Percentiles rank a stretch among this genome's conserved stretches.
These are phyloP conservation scores for Fragaria ananassa DNA, from an alignment of 306 rosid species.

Conservation along the genomic window DNA sequence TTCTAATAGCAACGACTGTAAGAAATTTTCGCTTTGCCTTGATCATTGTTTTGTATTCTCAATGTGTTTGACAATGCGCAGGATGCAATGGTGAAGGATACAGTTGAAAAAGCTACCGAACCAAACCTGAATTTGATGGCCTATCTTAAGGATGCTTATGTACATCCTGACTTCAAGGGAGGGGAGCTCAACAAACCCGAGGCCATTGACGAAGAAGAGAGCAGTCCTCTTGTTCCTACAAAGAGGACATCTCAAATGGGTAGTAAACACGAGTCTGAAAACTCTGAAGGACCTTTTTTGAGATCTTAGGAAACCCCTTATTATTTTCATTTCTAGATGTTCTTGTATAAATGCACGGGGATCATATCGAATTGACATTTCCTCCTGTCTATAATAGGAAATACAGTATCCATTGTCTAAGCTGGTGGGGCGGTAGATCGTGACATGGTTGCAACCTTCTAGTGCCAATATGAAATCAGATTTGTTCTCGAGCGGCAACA, in stretches of 20 bases:
- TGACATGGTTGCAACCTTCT: neutral
- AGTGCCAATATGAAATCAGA: neutral
- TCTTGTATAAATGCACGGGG: slow-evolving; percentile 8
- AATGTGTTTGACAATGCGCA: slow-evolving; percentile 30
- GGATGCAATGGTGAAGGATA: slow-evolving; percentile 96
- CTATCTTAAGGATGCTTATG: slow-evolving; percentile 66
- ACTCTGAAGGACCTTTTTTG: slow-evolving; percentile 13
- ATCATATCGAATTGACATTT: neutral
- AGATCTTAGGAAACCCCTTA: slow-evolving; percentile 1
- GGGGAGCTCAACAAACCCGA: slow-evolving; percentile 27
- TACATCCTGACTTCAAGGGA: slow-evolving; percentile 70
- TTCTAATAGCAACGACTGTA: neutral
- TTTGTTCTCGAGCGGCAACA: too few species aligned
- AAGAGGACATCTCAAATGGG: slow-evolving; percentile 44
- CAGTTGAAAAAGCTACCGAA: slow-evolving; percentile 71
- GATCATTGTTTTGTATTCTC: neutral
- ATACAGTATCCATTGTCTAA: neutral
- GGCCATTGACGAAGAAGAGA: slow-evolving; percentile 66
- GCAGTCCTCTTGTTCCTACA: slow-evolving; percentile 68
- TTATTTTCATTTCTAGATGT: neutral
- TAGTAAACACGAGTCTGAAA: slow-evolving; percentile 48
- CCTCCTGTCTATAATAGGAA: neutral
- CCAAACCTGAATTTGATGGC: slow-evolving; percentile 65
- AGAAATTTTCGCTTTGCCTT: neutral
- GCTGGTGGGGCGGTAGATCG: neutral